Conservation (phyloP, 2,329 filamentous ascomycete species). For the Pezicula radicicola region DNA sequence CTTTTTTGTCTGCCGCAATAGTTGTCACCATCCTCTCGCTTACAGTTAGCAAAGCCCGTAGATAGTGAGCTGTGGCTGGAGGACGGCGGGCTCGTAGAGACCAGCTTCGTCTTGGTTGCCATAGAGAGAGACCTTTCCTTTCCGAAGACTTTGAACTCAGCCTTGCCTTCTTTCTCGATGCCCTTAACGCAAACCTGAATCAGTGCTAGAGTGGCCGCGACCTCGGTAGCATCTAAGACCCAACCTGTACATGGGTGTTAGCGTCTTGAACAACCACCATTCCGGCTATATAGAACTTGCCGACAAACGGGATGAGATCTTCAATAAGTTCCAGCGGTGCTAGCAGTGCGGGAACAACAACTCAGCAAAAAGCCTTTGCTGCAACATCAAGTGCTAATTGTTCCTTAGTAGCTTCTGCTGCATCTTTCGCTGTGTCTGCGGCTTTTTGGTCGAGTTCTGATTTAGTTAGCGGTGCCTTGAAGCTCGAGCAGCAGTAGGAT, state of each 20-base stretch:
- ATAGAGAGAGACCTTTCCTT: conserved; percentile 24
- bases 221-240: conserved; percentile 8
- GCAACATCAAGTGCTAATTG: conserved; percentile 23
- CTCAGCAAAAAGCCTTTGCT: conserved; percentile 31
- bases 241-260: too few species aligned
- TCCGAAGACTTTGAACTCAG: conserved; percentile 25
- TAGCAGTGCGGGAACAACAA: conserved; percentile 28
- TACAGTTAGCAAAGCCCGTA: too few species aligned
- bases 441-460: conserved; percentile 7
- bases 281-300: too few species aligned
- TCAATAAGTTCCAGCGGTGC: conserved; percentile 15
- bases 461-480: too few species aligned
- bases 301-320: too few species aligned
- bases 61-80: too few species aligned
- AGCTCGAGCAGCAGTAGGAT: too few species aligned
- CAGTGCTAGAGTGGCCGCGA: conserved; percentile 27
- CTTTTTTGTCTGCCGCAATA: too few species aligned
- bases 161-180: conserved; percentile 31
- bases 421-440: conserved; percentile 21
- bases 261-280: too few species aligned
- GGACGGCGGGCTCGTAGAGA: too few species aligned
- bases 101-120: too few species aligned
- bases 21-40: too few species aligned
- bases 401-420: conserved; percentile 24
- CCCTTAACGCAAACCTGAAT: conserved; percentile 29